phyloP scores from a whole-genome alignment of 1,284 basidiomycete genomes.

The Ganoderma lingzhi region DNA sequence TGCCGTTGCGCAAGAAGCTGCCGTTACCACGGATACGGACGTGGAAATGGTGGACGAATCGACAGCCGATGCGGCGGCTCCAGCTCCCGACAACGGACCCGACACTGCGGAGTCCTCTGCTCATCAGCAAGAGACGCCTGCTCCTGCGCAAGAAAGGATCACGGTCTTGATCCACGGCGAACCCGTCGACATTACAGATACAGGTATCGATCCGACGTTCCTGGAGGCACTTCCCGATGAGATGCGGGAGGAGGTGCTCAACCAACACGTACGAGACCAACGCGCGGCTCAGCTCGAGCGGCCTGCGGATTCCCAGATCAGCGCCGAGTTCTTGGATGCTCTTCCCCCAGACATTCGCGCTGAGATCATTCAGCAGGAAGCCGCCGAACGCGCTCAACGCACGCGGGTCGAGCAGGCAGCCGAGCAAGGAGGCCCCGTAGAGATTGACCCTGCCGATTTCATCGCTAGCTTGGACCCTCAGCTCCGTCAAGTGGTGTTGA shows the following conservation, averaged over 20 bases:
- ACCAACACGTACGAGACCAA: constrained; percentile 96
- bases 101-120: constrained; percentile 30
- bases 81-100: constrained; percentile 22
- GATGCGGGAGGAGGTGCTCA: constrained; percentile 98
- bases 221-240: constrained; percentile 98
- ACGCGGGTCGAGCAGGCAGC: constrained; percentile 57
- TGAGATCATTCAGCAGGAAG: constrained; percentile 96
- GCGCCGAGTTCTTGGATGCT: constrained; percentile 94
- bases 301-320: constrained; percentile 88
- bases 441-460: constrained; percentile 88
- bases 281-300: constrained; percentile 77
- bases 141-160: constrained; percentile 61
- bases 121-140: constrained; percentile 40
- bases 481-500: constrained; percentile 85
- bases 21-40: constrained; percentile 43
- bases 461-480: constrained; percentile 88
- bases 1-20: constrained; percentile 33
- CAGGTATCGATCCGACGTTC: constrained; percentile 98
- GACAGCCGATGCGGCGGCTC: constrained; percentile 23
- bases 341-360: constrained; percentile 96
- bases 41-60: constrained; percentile 53
- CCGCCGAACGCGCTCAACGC: constrained; percentile 75
- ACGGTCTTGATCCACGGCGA: constrained; percentile 92
- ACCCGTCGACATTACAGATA: constrained; percentile 98
- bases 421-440: constrained; percentile 58